Percentiles rank a stretch among this genome's conserved stretches.
Conservation (phyloP, 2,329 filamentous ascomycete species). For the Exophiala viscosa region DNA sequence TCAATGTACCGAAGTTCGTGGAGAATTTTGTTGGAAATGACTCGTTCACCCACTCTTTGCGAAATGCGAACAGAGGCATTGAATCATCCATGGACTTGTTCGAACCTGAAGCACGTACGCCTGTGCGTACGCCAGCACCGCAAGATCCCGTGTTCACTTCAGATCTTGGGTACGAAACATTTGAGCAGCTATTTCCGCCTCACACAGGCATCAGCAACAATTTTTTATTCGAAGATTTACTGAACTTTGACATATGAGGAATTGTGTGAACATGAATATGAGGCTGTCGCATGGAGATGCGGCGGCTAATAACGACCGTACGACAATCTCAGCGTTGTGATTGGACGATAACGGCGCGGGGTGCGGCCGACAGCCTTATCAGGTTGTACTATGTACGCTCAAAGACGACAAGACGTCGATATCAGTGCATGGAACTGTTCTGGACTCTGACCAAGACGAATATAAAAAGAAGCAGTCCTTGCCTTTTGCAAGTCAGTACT, state of each 20-base stretch:
- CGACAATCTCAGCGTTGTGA: conserved; percentile 8
- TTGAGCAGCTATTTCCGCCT: conserved; percentile 25
- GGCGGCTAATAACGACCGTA: conserved; percentile 2
- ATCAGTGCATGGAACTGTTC: background rate
- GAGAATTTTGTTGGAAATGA: conserved; percentile 25
- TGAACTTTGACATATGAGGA: conserved; percentile 22
- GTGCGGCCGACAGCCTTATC: conserved; percentile 14
- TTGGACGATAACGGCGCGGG: conserved; percentile 16
- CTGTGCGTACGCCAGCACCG: conserved; percentile 4
- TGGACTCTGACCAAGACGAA: background rate
- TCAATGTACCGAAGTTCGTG: conserved; percentile 28
- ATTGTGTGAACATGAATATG: background rate
- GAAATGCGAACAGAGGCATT: conserved; percentile 8
- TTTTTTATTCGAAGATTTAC: conserved; percentile 27
- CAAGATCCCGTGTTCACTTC: conserved; percentile 14
- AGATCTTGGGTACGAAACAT: conserved; percentile 21
- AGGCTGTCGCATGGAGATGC: conserved; percentile 7
- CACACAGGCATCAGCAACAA: conserved; percentile 26
- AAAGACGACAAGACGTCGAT: background rate
- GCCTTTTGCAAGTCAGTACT: too few relatives aligned
- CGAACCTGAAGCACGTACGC: conserved; percentile 14
- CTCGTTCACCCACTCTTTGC: conserved; percentile 22
- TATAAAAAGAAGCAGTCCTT: background rate
- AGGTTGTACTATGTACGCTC: background rate
- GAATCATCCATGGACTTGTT: conserved; percentile 18